These are phyloP conservation scores for Colletotrichum sp. DNA, from an alignment of 2,329 filamentous ascomycete genomes.

Conservation along the genomic window DNA sequence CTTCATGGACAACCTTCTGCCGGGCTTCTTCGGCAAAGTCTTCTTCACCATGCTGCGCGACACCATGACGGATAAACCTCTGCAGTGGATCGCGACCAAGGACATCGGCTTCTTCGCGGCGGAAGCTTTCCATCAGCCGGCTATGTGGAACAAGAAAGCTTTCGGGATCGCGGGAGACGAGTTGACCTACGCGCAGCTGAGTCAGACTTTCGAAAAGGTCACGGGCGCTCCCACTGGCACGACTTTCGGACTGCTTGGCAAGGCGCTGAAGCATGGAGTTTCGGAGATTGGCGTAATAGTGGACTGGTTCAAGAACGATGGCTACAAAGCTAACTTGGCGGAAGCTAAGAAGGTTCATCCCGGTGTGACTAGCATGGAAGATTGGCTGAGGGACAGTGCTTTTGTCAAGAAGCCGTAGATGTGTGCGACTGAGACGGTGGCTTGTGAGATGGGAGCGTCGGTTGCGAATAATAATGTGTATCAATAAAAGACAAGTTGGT, in stretches of 20 bases:
- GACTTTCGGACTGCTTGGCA: neutral
- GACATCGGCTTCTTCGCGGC: conserved; percentile 49
- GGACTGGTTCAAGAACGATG: neutral
- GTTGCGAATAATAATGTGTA: neutral
- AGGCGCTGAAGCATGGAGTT: neutral
- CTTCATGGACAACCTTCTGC: conserved; percentile 58
- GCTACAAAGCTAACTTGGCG: neutral
- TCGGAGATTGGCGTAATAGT: neutral
- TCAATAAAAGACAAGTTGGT: neutral
- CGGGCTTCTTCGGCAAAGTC: conserved; percentile 33
- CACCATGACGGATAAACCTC: conserved; percentile 29
- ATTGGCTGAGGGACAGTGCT: neutral
- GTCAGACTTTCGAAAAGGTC: neutral
- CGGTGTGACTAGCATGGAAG: neutral
- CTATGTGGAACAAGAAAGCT: conserved; percentile 21
- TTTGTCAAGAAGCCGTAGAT: neutral
- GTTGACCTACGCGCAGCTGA: neutral
- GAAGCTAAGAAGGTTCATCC: neutral
- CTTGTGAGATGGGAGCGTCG: neutral
- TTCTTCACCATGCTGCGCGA: conserved; percentile 35
- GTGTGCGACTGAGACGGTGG: neutral
- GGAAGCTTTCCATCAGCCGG: conserved; percentile 37
- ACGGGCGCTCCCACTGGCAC: neutral
- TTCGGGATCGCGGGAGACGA: neutral
- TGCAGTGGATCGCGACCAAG: conserved; percentile 41